Percentiles rank a stretch among this genome's conserved stretches.
Conservation (phyloP, 495 filamentous ascomycete genomes). For the Platismatia glauca region DNA sequence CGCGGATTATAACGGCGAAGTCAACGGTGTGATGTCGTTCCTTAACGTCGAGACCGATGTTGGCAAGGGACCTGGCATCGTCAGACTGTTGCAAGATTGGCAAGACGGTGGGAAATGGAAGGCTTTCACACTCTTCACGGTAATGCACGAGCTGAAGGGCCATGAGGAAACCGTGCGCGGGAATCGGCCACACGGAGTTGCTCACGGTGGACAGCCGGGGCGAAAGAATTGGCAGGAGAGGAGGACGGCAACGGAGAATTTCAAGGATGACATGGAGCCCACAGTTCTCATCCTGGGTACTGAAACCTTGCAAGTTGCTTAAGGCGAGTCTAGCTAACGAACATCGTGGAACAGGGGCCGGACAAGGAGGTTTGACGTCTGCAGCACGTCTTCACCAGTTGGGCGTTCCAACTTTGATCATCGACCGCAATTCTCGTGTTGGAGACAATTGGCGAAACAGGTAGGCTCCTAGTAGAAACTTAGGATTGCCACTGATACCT, state of each 20-base stretch:
- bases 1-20: slow-evolving; percentile 33
- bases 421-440: slow-evolving; percentile 56
- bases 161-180: slow-evolving; percentile 43
- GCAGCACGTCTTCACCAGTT: slow-evolving; percentile 68
- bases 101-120: slow-evolving; percentile 44
- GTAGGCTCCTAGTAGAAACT: slow-evolving; percentile 33
- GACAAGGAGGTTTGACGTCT: slow-evolving; percentile 47
- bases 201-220: slow-evolving; percentile 37
- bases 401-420: slow-evolving; percentile 50
- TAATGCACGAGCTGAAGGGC: slow-evolving; percentile 43
- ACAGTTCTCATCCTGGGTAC: slow-evolving; percentile 59
- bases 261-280: slow-evolving; percentile 45
- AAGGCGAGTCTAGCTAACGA: not conserved
- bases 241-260: slow-evolving; percentile 47
- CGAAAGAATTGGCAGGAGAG: slow-evolving; percentile 59
- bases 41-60: slow-evolving; percentile 39
- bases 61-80: slow-evolving; percentile 49
- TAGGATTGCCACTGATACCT: not conserved
- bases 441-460: slow-evolving; percentile 76
- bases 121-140: slow-evolving; percentile 56
- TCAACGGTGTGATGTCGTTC: slow-evolving; percentile 37
- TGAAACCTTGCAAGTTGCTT: slow-evolving; percentile 21
- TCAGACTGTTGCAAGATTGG: slow-evolving; percentile 43
- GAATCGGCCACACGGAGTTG: slow-evolving; percentile 42
- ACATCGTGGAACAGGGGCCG: slow-evolving; percentile 28